phyloP scores from a whole-genome alignment of 371 early-diverging fungal genomes.

The Capniomyces stellatus region DNA sequence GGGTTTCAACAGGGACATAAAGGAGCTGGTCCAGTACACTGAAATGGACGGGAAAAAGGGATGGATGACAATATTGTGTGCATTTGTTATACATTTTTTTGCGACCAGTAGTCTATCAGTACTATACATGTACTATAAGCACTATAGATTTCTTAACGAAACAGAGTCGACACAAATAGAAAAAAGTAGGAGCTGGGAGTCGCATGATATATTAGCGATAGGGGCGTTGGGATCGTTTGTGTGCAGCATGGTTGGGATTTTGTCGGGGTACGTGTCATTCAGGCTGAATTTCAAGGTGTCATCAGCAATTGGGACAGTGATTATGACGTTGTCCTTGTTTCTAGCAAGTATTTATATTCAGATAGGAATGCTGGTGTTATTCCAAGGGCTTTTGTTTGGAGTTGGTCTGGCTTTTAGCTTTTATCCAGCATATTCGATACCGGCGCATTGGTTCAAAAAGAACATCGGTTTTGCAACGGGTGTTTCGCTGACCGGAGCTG shows the following conservation, averaged over 20 bases:
- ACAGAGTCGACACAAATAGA: background rate
- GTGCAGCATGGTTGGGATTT: background rate
- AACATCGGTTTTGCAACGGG: conserved; percentile 12
- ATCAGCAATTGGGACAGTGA: conserved; percentile 5
- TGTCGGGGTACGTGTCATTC: background rate
- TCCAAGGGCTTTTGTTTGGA: conserved; percentile 13
- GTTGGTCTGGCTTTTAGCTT: conserved; percentile 10
- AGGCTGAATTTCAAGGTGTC: background rate
- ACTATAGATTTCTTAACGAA: no score
- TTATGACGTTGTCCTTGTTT: conserved; percentile 8
- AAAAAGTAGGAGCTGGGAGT: background rate
- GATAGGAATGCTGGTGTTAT: conserved; percentile 9
- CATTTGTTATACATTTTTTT: background rate
- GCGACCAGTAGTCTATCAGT: background rate
- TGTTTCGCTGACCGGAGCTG: conserved; percentile 10
- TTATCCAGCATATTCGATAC: conserved; percentile 14
- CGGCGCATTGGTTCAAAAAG: conserved; percentile 21
- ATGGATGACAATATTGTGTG: background rate
- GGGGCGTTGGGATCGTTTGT: background rate
- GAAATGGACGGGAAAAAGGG: background rate
- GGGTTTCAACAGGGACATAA: background rate
- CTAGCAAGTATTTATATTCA: conserved; percentile 8
- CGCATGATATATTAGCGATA: background rate
- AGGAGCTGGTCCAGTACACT: background rate
- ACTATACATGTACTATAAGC: background rate